A percentile compares a stretch with the other conserved stretches of the same genome.
phyloP scores from a whole-genome alignment of 352 stramenopile species.

The Phytophthora niederhauseri region DNA sequence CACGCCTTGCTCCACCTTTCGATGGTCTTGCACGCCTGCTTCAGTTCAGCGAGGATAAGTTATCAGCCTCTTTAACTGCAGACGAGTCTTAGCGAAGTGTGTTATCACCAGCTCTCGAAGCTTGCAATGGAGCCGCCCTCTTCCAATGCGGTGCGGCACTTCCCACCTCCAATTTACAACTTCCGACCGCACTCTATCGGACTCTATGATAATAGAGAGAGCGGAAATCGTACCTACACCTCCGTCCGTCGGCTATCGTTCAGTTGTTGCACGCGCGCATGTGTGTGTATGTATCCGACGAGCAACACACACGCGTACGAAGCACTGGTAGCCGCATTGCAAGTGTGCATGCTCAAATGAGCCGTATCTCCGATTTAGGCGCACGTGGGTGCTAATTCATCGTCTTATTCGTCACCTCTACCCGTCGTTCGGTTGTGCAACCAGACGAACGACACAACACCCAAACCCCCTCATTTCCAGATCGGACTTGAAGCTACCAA shows the following conservation, averaged over 20 bases:
- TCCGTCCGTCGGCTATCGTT: neutral
- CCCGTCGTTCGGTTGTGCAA: slow-evolving; percentile 24
- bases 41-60: slow-evolving; percentile 15
- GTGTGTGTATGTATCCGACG: neutral
- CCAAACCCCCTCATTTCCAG: slow-evolving; percentile 26
- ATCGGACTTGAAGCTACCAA: slow-evolving; percentile 33
- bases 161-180: neutral
- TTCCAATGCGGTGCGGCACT: neutral
- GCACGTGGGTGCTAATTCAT: slow-evolving; percentile 5
- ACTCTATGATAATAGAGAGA: neutral
- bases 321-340: slow-evolving; percentile 12
- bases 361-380: slow-evolving; percentile 8
- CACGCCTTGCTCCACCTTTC: neutral
- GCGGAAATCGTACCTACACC: neutral
- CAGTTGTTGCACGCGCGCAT: neutral
- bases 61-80: neutral
- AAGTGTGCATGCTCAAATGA: neutral
- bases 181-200: neutral
- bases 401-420: slow-evolving; percentile 6
- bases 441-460: neutral
- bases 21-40: neutral
- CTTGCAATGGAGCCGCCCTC: neutral
- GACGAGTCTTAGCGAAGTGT: neutral
- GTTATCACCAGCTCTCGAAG: neutral
- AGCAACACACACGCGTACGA: neutral